Base-by-base conservation (phyloP, 2,329 filamentous ascomycete genomes). In the Claviceps fusiformis region DNA sequence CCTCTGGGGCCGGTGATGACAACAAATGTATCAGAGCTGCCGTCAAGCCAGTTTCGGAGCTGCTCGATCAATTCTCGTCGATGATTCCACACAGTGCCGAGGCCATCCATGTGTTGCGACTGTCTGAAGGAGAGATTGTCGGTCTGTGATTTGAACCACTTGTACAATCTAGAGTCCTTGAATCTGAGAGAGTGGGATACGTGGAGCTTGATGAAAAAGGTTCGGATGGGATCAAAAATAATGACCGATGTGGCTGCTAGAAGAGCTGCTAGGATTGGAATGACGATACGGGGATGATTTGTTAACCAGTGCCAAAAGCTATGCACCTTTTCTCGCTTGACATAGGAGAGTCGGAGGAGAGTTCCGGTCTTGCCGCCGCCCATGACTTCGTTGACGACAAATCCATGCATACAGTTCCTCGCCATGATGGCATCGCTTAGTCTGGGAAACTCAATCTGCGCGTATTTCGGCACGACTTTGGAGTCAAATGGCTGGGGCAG, bases 201-300 rank as follows among this genome's bases (percentile, higher is more conserved):
- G 66, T 95, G 90, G 4, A 86, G 78, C 64, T 89, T 89, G 71
- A 97, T 88, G 63, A 95, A 96, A 65, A 95, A 93, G 0, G 90
- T 91, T 48, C 93, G 83, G 56, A 98, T 91, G 0, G 93, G 93
- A 62, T 98, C 93, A 64, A 98, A 97, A 8, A 97, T 77, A 1
- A 88, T 82, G 24, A 96, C 89, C 0, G 91, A 95, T 50, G 93
- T 74, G 39, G 86, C 84, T 0, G 91, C 90, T 35, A 95, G 67
- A 3, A 97, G 71, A 1, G 90, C 92, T 17, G 89, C 89, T 1
- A 95, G 54, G 1, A 87, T 71, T 0, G 93, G 92, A 50, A 98
- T 85, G 31, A 95, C 87, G 49, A 97, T 88, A 51, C 90, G 80
- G 0, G 92, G 91, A 64, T 98, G 93, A 56, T 74, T 87, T 10